These are phyloP conservation scores for Alopecurus myosuroides DNA, from an alignment of 176 grass and related monocot species.

Conservation along the genomic window DNA sequence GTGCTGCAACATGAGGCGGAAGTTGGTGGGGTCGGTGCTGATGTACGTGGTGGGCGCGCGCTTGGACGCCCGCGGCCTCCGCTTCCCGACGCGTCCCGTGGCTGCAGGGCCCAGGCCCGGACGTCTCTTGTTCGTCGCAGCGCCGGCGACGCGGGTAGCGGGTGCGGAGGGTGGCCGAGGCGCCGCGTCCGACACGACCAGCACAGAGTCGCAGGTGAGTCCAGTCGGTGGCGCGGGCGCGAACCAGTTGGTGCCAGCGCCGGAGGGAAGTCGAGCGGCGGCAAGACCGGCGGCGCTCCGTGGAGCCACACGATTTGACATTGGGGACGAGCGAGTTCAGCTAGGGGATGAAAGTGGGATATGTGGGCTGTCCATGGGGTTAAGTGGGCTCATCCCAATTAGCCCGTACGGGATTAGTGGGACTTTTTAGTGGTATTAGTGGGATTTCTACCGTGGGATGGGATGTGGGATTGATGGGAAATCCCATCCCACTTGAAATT, in stretches of 20 bases:
- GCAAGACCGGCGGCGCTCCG: no score
- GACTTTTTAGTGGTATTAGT: no score
- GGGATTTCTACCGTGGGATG: no score
- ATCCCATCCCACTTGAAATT: no score
- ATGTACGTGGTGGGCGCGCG: constrained; percentile 76
- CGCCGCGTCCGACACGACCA: not conserved
- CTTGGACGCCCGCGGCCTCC: constrained; percentile 51
- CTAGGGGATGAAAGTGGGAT: no score
- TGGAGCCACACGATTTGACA: no score
- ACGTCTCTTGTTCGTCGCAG: not conserved
- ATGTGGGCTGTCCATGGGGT: no score
- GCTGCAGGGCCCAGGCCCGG: not conserved
- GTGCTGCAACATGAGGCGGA: constrained; percentile 82
- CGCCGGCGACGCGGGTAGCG: no score
- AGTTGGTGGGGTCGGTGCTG: constrained; percentile 79
- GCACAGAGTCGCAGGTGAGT: not conserved
- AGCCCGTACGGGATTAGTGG: no score
- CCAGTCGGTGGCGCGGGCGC: not conserved
- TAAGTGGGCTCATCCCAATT: no score
- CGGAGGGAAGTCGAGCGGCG: constrained; percentile 2
- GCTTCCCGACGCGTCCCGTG: constrained; percentile 37
- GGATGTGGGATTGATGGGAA: no score
- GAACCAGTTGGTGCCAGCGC: not conserved
- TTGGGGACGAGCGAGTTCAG: no score
- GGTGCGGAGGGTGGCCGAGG: not conserved